These are phyloP conservation scores for Thymus mandschuricus DNA, from an alignment of 257 asterid species.

Conservation along the genomic window DNA sequence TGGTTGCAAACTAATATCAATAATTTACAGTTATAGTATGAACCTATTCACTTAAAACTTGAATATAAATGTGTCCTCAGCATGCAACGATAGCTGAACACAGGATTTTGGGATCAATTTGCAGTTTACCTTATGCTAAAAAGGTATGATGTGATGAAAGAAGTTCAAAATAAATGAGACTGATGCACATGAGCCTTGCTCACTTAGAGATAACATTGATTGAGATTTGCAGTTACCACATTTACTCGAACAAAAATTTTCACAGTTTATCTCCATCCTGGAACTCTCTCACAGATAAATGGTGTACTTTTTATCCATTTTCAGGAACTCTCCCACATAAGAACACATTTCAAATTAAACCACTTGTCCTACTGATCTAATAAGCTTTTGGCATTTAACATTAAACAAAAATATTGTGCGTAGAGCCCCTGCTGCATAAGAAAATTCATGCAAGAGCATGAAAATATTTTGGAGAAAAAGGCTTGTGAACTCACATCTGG, in stretches of 20 bases:
- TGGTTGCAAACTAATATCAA: conserved; percentile 6
- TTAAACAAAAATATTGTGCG: background rate
- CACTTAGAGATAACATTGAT: background rate
- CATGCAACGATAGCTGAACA: background rate
- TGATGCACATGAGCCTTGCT: background rate
- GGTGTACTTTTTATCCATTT: background rate
- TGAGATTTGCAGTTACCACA: background rate
- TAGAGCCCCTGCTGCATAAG: background rate
- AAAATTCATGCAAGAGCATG: conserved; percentile 8
- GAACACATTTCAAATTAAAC: conserved; percentile 1
- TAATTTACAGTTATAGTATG: conserved; percentile 1
- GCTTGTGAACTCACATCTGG: conserved; percentile 72
- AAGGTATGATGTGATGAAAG: background rate
- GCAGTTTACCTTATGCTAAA: background rate
- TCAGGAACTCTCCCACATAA: background rate
- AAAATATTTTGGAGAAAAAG: background rate
- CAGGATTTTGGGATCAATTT: background rate
- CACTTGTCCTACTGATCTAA: background rate
- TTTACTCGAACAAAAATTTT: background rate
- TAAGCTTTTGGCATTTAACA: background rate
- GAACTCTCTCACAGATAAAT: background rate
- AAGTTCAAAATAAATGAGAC: background rate
- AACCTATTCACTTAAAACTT: background rate
- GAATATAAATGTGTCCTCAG: background rate
- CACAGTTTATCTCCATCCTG: background rate